Conservation (phyloP, 73 alveolate species). For the Paramecium bursaria region DNA sequence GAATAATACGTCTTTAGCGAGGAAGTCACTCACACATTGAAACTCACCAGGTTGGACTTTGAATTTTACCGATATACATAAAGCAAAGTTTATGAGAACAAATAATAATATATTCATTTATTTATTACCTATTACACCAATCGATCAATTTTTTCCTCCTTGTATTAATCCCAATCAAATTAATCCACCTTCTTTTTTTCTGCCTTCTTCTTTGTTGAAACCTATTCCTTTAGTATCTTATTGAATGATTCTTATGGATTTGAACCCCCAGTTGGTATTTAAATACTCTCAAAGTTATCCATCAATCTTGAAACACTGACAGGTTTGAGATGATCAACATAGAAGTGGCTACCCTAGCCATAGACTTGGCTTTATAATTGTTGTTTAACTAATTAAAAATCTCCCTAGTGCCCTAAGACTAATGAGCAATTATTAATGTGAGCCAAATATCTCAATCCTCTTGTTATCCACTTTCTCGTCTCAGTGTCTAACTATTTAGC, state of each 20-base stretch:
- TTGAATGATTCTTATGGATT: constrained; percentile 37
- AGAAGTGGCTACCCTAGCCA: background rate
- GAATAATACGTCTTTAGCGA: constrained; percentile 13
- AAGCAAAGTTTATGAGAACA: background rate
- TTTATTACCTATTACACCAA: background rate
- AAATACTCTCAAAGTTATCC: constrained; percentile 35
- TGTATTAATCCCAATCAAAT: background rate
- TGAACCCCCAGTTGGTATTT: background rate
- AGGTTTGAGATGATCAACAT: constrained; percentile 28
- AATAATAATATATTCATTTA: constrained; percentile 10
- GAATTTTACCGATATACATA: constrained; percentile 3
- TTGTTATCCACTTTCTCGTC: constrained; percentile 75
- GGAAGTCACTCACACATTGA: constrained; percentile 10
- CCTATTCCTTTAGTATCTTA: constrained; percentile 24
- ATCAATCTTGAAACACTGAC: background rate
- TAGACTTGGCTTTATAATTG: background rate
- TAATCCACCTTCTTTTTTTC: background rate
- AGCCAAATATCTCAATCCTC: constrained; percentile 76
- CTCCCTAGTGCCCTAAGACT: constrained; percentile 17
- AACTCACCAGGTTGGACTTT: constrained; percentile 42
- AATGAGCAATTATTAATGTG: constrained; percentile 72
- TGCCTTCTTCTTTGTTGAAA: background rate
- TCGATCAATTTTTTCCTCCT: constrained; percentile 51
- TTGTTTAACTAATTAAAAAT: background rate
- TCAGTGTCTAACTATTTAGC: constrained; percentile 74